A percentile compares a stretch with the other conserved stretches of the same genome.
Conservation (phyloP, 441 rosid species). For the Aleurites moluccanus region DNA sequence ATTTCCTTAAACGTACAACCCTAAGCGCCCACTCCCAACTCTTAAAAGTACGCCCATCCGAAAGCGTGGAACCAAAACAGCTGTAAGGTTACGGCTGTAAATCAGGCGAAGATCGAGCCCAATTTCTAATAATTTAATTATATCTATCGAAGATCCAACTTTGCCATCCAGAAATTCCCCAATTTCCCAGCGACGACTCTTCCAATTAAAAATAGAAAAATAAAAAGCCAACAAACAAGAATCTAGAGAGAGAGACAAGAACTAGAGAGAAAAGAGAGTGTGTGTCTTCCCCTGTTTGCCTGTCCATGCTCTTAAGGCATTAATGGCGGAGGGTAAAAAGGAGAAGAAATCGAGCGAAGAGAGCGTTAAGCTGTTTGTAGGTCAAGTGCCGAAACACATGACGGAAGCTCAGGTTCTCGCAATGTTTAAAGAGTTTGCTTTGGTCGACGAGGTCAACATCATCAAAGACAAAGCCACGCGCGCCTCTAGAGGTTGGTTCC, state of each 20-base stretch:
- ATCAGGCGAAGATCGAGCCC: constrained; percentile 24
- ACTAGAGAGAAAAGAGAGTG: neutral
- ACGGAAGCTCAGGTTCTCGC: constrained; percentile 81
- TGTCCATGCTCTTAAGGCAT: constrained; percentile 34
- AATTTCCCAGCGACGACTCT: constrained; percentile 50
- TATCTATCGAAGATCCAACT: constrained; percentile 52
- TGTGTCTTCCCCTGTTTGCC: neutral
- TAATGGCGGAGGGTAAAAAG: constrained; percentile 71
- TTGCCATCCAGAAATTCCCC: constrained; percentile 50
- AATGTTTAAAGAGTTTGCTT: constrained; percentile 84
- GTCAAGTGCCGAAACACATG: constrained; percentile 98
- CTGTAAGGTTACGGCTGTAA: constrained; percentile 55
- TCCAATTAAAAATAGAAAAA: constrained; percentile 24
- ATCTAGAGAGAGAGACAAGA: constrained; percentile 26
- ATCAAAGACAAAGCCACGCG: constrained; percentile 93
- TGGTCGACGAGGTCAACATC: constrained; percentile 95
- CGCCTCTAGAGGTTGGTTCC: constrained; percentile 70
- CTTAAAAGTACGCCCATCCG: too few species aligned
- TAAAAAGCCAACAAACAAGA: constrained; percentile 15
- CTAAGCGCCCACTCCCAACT: neutral
- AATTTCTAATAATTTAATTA: constrained; percentile 27
- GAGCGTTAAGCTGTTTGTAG: constrained; percentile 96
- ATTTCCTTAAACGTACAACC: neutral
- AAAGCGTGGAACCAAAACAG: too few species aligned
- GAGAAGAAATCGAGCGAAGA: constrained; percentile 60